Conservation (phyloP, 768 basidiomycete genomes). For the Mycena vulgaris region DNA sequence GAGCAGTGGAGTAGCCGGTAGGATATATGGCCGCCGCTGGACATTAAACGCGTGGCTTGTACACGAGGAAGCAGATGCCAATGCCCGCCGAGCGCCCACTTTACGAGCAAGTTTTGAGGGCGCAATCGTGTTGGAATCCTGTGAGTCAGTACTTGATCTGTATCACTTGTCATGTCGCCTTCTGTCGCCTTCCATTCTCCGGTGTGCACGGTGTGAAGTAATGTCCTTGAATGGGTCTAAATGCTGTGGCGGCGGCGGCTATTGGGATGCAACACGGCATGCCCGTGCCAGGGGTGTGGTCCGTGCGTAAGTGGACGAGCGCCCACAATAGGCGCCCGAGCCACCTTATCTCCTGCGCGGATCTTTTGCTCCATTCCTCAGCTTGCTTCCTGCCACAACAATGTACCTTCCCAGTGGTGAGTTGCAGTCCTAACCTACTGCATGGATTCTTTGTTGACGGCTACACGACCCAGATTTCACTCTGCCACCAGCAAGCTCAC, state of each 20-base stretch:
- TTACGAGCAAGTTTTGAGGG: no score
- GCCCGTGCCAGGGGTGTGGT: conserved; percentile 8
- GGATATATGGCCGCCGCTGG: no score
- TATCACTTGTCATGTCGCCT: neutral
- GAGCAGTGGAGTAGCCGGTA: no score
- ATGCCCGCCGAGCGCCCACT: no score
- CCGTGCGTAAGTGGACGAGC: conserved; percentile 9
- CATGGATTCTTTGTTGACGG: neutral
- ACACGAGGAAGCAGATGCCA: no score
- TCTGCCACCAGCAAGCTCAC: conserved; percentile 29
- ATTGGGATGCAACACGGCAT: conserved; percentile 11
- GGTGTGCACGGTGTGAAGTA: conserved; percentile 19
- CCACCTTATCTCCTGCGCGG: conserved; percentile 30
- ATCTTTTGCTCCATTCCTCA: neutral
- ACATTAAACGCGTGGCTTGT: no score
- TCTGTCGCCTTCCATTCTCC: conserved; percentile 19
- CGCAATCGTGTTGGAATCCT: no score
- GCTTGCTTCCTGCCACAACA: conserved; percentile 30
- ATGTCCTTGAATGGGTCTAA: conserved; percentile 1
- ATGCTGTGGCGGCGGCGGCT: conserved; percentile 14
- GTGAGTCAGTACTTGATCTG: no score
- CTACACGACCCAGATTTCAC: neutral
- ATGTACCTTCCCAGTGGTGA: conserved; percentile 19
- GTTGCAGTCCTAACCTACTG: neutral
- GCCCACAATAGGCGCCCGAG: conserved; percentile 16